Evolutionary conservation across 2,329 filamentous ascomycete genomes (phyloP), one percentile per base, ranked within the genome.

Genomic region (Colletotrichum lini): DNA sequence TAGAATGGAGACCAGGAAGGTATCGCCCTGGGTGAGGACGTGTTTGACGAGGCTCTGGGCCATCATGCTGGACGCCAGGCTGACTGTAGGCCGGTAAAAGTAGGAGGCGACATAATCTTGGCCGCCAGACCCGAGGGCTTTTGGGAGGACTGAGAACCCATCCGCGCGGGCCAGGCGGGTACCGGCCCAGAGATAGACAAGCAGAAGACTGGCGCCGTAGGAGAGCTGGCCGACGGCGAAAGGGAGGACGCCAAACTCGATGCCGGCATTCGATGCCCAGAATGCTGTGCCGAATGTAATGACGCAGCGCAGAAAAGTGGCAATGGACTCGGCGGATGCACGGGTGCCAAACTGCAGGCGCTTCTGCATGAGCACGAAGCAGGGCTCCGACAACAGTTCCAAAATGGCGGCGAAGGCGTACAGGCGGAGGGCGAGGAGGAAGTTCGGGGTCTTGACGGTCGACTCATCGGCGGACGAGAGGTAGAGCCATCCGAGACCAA

Each of bases 1-100:
- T 68, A 98, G 86, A 15, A 91, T 83, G 18, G 93, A 92, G 73
- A 99, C 92, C 60, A 98, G 90, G 75, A 98, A 89, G 2, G 95
- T 94, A 82, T 99, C 96, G 71, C 96, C 96, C 82, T 98, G 95
- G 0, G 96, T 98, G 63, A 99, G 89, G 63, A 98, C 80, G 79
- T 98, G 96, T 82, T 99, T 99, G 77, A 98, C 90, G 23, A 94
- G 83, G 45, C 94, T 95, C 82, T 99, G 96, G 8, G 95, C 84
- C 82, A 95, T 96, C 80, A 98, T 89, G 77, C 92, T 97, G n/a
- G 88, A 86, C 4, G 93, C 93, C 4, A 98, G 88, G 18, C 88
- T 88, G 38, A 96, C 83, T 1, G 97, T 90, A 2, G 91, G 88
- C 13, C 84, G 84, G 70, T 94, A 93, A 78, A 98, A 94, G 73